Base-by-base conservation (phyloP, 2,329 filamentous ascomycete genomes). In the Didymosphaeria variabile region DNA sequence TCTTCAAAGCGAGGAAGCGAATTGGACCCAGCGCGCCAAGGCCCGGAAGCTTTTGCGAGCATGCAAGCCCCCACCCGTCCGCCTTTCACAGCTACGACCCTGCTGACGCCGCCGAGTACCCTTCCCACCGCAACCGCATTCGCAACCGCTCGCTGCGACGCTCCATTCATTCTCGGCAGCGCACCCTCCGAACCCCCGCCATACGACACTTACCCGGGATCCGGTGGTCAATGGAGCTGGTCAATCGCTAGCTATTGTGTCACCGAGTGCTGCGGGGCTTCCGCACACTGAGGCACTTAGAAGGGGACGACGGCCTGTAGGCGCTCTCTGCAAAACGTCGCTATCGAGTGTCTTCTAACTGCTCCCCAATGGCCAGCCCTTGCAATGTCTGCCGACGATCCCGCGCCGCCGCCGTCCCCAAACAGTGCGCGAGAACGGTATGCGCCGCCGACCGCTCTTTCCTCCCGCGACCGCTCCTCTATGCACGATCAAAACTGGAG, bases 251-350 rank as follows among this genome's bases (percentile, higher is more conserved):
- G 74, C 70, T 68, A 72, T 72, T 69, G 74, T 75, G 72, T 76
- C 67, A 75, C 75, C 72, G 65, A 75, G 77, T 79, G 77, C 77
- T 79, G 77, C 77, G 77, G 77, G 77, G 77, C 65, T 74, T 77
- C 75, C 76, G 77, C 77, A 73, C 77, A 78, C 76, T 77, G 75
- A 76, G 75, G 72, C 75, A 71, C 72, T 62, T 59, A 62, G 65
- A 62, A 70, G 74, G 74, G 75, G 75, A 77, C 74, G 74, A 77
- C 75, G 75, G 75, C 72, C 69, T 72, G 76, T 77, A 77, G 56
- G 75, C 53, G 61, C 34, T 44, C 52, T 19, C 63, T 57, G n/a
- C 31, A 19, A 19, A 2, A 15, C 32, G 38, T 53, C 42, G 26
- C 57, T 46, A 47, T 51, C 44, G 31, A 55, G 56, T 58, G 23